Conservation (phyloP, 257 asterid species). For the Fraxinus americana region DNA sequence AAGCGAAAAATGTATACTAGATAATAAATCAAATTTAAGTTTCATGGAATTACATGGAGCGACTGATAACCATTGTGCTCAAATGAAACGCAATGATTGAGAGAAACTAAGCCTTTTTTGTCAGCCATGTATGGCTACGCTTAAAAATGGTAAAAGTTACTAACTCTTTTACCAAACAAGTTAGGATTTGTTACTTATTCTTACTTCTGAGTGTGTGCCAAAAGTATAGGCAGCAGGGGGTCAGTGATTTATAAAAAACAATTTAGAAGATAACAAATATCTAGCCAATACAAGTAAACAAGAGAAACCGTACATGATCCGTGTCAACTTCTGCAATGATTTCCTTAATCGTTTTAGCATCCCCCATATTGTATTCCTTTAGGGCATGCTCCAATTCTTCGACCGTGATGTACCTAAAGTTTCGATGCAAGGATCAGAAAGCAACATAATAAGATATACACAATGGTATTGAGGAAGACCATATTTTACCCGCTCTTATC, state of each 20-base stretch:
- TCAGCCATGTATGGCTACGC: too few relatives aligned
- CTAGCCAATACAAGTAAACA: neutral
- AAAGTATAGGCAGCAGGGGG: too few relatives aligned
- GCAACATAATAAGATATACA: conserved; percentile 11
- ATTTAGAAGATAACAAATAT: neutral
- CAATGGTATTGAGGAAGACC: conserved; percentile 6
- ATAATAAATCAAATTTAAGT: neutral
- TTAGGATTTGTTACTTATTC: neutral
- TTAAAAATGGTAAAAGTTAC: too few relatives aligned
- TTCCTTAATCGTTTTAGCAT: conserved; percentile 81
- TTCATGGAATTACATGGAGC: neutral
- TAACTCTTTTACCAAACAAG: neutral
- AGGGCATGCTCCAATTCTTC: conserved; percentile 86
- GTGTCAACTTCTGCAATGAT: conserved; percentile 93
- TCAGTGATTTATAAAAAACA: neutral
- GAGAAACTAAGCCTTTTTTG: neutral
- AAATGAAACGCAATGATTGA: too few relatives aligned
- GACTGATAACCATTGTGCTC: neutral
- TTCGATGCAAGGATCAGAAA: conserved; percentile 26
- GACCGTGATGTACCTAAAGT: conserved; percentile 70
- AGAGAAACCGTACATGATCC: conserved; percentile 50
- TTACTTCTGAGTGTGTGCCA: neutral
- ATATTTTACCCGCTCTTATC: conserved; percentile 82
- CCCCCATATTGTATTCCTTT: conserved; percentile 80
- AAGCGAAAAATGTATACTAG: neutral